phyloP scores from a whole-genome alignment of 2,329 filamentous ascomycete species.

The Rutstroemia sp. region DNA sequence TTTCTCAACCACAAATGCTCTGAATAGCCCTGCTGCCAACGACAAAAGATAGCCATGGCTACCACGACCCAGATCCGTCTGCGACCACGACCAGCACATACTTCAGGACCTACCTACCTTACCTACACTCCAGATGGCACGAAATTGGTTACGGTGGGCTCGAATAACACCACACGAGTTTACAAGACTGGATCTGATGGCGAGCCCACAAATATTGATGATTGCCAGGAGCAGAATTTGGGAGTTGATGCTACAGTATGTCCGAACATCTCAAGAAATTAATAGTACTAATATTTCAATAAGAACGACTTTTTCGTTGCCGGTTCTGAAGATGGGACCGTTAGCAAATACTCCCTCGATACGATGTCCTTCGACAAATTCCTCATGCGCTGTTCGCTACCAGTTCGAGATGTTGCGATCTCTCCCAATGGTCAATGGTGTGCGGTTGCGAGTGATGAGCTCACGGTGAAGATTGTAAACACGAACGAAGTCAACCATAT shows the following conservation, averaged over 20 bases:
- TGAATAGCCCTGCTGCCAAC: constrained; percentile 5
- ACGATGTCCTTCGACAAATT: constrained; percentile 71
- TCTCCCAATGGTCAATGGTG: constrained; percentile 79
- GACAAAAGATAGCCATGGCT: constrained; percentile 22
- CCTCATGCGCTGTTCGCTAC: constrained; percentile 74
- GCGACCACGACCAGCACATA: constrained; percentile 65
- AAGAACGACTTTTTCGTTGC: constrained; percentile 78
- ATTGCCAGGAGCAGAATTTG: constrained; percentile 79
- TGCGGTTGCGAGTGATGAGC: constrained; percentile 93
- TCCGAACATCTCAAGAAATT: neutral
- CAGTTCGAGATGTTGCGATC: constrained; percentile 78
- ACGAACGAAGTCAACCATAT: constrained; percentile 70
- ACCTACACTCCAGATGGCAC: constrained; percentile 84
- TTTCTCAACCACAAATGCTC: constrained; percentile 4
- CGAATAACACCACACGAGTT: constrained; percentile 87
- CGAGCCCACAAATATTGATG: constrained; percentile 87
- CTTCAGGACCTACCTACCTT: constrained; percentile 77
- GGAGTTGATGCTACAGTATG: constrained; percentile 63
- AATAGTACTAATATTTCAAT: constrained; percentile 12
- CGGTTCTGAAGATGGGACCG: constrained; percentile 90
- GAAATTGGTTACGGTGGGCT: constrained; percentile 82
- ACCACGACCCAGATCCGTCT: constrained; percentile 37
- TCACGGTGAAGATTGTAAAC: constrained; percentile 83
- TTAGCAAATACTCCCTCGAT: constrained; percentile 82
- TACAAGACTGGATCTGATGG: constrained; percentile 89